Evolutionary conservation across 192 early-diverging fungal genomes (phyloP).

Genomic region (Martensiomyces pterosporus): DNA sequence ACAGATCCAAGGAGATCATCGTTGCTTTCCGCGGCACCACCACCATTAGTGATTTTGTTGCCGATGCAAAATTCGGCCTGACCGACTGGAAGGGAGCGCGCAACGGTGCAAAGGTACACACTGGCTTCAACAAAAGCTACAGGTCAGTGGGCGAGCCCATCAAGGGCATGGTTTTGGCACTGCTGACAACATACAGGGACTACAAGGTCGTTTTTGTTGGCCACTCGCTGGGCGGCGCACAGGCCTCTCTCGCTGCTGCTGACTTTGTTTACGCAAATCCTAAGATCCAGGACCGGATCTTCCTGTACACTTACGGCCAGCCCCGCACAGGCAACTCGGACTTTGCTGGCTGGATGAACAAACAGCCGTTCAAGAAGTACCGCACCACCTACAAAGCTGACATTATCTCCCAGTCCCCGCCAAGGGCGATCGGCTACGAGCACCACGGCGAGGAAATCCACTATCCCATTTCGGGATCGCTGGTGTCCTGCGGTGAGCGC

Average conservation of each 20-base stretch:
- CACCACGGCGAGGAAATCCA: too few relatives aligned
- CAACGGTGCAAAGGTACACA: background rate
- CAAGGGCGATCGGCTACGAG: too few relatives aligned
- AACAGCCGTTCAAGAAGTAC: too few relatives aligned
- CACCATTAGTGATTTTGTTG: background rate
- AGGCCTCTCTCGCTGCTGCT: constrained; percentile 5
- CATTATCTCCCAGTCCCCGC: too few relatives aligned
- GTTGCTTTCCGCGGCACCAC: background rate
- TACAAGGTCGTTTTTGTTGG: constrained; percentile 8
- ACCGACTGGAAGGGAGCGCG: background rate
- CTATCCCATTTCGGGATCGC: too few relatives aligned
- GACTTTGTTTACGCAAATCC: background rate
- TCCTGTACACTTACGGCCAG: constrained; percentile 3
- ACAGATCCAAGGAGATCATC: background rate
- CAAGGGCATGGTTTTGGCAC: background rate
- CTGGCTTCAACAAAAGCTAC: constrained; percentile 7
- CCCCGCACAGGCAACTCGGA: constrained; percentile 16
- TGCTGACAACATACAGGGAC: constrained; percentile 3
- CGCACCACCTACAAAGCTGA: too few relatives aligned
- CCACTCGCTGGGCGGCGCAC: constrained; percentile 9
- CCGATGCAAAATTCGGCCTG: background rate
- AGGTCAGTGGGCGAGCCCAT: background rate
- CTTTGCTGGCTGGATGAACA: too few relatives aligned
- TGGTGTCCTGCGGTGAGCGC: too few relatives aligned
- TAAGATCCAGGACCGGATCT: background rate